Conservation (phyloP, 1,284 basidiomycete genomes). For the Thecaphora thlaspeos region DNA sequence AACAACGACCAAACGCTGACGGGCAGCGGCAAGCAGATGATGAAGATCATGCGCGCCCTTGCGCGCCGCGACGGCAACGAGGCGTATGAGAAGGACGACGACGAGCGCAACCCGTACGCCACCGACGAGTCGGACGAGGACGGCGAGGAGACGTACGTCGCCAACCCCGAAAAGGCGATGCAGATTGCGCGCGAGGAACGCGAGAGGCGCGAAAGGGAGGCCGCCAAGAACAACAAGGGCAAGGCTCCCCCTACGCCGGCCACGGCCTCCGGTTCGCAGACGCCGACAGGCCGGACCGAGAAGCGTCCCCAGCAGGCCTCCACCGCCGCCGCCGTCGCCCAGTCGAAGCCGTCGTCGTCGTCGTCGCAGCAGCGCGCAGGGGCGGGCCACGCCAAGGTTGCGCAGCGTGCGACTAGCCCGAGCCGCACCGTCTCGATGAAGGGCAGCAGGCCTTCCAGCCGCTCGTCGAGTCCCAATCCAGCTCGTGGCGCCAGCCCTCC, state of each 20-base stretch:
- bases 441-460: conserved; percentile 38
- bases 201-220: conserved; percentile 38
- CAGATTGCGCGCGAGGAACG: conserved; percentile 53
- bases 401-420: conserved; percentile 42
- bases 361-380: conserved; percentile 28
- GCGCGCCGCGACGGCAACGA: conserved; percentile 52
- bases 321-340: no score
- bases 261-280: conserved; percentile 23
- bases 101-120: conserved; percentile 52
- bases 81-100: conserved; percentile 54
- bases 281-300: conserved; percentile 22
- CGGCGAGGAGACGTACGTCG: conserved; percentile 48
- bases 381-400: conserved; percentile 41
- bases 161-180: conserved; percentile 55
- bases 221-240: conserved; percentile 26
- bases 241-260: conserved; percentile 1
- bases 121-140: conserved; percentile 53
- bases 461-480: conserved; percentile 22
- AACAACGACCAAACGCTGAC: conserved; percentile 45
- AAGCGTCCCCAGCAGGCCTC: conserved; percentile 26
- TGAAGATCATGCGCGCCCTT: conserved; percentile 56
- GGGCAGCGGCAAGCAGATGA: conserved; percentile 55
- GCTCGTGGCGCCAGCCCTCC: conserved; percentile 19
- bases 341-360: background rate
- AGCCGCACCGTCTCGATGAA: conserved; percentile 29